Conservation (phyloP, 192 early-diverging fungal genomes). For the Thoreauomyces humboldtii region DNA sequence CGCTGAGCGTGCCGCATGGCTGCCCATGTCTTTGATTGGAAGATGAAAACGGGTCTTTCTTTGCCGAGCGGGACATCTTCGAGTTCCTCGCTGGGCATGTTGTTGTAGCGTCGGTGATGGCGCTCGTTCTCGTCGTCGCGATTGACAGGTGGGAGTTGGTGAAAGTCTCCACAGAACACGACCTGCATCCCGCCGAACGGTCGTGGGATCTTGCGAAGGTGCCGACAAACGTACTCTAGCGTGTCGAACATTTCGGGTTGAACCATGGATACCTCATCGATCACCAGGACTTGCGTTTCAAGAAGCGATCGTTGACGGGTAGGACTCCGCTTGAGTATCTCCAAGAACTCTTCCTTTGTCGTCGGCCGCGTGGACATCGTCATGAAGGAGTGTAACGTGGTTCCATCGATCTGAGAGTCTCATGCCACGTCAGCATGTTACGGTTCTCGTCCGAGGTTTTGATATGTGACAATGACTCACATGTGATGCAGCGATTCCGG, state of each 20-base stretch:
- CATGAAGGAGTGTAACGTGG: constrained; percentile 41
- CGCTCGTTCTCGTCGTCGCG: not conserved
- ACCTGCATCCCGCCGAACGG: constrained; percentile 51
- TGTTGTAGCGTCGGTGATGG: not conserved
- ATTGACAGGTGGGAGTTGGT: constrained; percentile 48
- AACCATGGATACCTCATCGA: constrained; percentile 52
- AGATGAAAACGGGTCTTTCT: constrained; percentile 11
- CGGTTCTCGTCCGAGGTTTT: too few species aligned
- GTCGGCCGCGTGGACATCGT: not conserved
- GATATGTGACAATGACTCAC: not conserved
- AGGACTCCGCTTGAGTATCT: not conserved
- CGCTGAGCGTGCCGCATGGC: not conserved
- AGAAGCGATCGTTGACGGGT: constrained; percentile 8
- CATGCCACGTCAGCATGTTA: too few species aligned
- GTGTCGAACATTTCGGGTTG: constrained; percentile 15
- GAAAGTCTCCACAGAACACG: constrained; percentile 49
- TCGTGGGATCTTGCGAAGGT: not conserved
- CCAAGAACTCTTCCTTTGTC: not conserved
- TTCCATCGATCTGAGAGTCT: constrained; percentile 32
- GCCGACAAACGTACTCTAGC: constrained; percentile 1
- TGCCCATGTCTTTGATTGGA: constrained; percentile 34
- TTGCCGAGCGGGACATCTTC: not conserved
- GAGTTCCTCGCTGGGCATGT: not conserved
- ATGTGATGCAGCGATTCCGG: constrained; percentile 47
- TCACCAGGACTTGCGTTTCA: constrained; percentile 35